Evolutionary conservation across 148 eudicot species (phyloP), one percentile per base, ranked within the genome.

Genomic region (Drosera capensis): DNA sequence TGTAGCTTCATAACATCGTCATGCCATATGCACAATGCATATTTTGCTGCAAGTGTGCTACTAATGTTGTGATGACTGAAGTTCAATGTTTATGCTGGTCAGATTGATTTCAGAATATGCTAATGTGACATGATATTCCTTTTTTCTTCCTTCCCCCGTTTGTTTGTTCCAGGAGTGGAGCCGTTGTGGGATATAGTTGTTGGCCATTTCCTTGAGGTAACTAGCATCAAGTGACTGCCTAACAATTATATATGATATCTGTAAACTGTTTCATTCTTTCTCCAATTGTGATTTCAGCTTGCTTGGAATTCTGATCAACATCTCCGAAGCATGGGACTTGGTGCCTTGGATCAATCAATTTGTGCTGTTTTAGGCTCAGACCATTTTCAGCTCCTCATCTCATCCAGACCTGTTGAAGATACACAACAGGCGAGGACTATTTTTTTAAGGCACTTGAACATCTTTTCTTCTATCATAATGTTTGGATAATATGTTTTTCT

Each of bases 301-400:
- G 82, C 93, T 25, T 78, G 73, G 49, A 68, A 71, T 56, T 55
- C 95, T 71, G 76, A 71, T 55, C 80, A 71, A 47, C 74, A 65
- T 56, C 59, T 90, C 48, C 64, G 79, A 63, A 79, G 54, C 38
- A 66, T 75, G 82, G 95, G 85, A 20, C 83, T 90, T 59, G 84
- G 76, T 64, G 99, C 99, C 31, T 55, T 90, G 52, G 99, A 90
- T 67, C 78, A 71, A 65, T 84, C 93, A 51, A 79, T 90, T 41
- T 84, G 74, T 70, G 87, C 99, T 61, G 93, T 90, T 56, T 58
- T 90, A 54, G 95, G 86, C 51, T 90, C 99, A 23, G 76, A 80
- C 53, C 78, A 65, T 56, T 75, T 84, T 68, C 76, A 68, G 76
- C 75, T 71, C 38, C 57, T 62, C 54, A 40, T 62, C 38, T 48